Percentiles rank a stretch among this genome's conserved stretches.
Evolutionary conservation across 2,329 filamentous ascomycete genomes (phyloP).

Genomic region (Stachybotrys chartarum): DNA sequence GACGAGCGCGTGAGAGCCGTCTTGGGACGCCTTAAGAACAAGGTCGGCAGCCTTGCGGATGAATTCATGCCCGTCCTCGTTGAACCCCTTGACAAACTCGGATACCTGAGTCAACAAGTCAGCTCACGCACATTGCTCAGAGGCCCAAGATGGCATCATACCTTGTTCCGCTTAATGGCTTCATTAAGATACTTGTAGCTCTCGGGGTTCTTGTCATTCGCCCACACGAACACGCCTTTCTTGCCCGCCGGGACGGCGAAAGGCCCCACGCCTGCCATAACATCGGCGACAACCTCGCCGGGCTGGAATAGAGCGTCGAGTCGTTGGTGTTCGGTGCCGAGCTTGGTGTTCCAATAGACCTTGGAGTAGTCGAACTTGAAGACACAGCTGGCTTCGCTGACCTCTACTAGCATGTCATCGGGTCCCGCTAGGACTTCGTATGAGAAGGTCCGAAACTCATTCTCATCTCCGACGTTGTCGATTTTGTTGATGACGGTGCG

Average conservation of each 20-base stretch:
- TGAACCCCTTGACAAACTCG: slow-evolving; percentile 70
- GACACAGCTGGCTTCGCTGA: slow-evolving; percentile 74
- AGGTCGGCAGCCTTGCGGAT: slow-evolving; percentile 63
- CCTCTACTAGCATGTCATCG: slow-evolving; percentile 75
- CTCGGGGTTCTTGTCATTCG: slow-evolving; percentile 94
- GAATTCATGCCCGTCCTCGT: slow-evolving; percentile 75
- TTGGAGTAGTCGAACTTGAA: slow-evolving; percentile 93
- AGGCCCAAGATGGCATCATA: slow-evolving; percentile 22
- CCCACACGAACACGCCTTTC: slow-evolving; percentile 87
- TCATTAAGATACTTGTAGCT: slow-evolving; percentile 67
- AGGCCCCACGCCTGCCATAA: slow-evolving; percentile 95
- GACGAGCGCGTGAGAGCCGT: slow-evolving; percentile 48
- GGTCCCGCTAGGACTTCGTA: slow-evolving; percentile 85
- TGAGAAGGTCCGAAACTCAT: slow-evolving; percentile 81
- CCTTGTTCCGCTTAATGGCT: slow-evolving; percentile 74
- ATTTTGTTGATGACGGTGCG: slow-evolving; percentile 94
- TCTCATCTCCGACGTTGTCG: slow-evolving; percentile 78
- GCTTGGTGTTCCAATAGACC: slow-evolving; percentile 95
- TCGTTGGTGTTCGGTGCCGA: slow-evolving; percentile 82
- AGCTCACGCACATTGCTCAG: background rate
- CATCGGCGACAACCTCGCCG: slow-evolving; percentile 87
- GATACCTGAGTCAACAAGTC: slow-evolving; percentile 36
- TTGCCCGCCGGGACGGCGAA: slow-evolving; percentile 90
- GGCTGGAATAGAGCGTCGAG: slow-evolving; percentile 69
- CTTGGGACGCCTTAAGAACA: slow-evolving; percentile 42